Evolutionary conservation across 208 protist species (phyloP).

Genomic region (Willaertia magna): DNA sequence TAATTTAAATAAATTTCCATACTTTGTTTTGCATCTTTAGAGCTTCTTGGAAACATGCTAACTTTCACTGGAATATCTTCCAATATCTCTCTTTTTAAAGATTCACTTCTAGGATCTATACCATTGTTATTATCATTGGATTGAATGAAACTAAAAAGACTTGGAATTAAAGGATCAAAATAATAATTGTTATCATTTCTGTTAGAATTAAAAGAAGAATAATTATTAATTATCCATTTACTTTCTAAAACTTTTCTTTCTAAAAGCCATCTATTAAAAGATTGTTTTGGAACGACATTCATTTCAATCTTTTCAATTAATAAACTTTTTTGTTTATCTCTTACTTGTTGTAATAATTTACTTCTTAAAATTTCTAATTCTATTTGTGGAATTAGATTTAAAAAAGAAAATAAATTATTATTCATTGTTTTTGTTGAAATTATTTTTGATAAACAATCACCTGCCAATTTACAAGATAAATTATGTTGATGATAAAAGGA

Average conservation of each 20-base stretch:
- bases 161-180: background rate
- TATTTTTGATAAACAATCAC: no score
- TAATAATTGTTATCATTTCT: no score
- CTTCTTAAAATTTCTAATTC: background rate
- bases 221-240: background rate
- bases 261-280: background rate
- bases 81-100: background rate
- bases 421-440: no score
- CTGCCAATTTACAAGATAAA: no score
- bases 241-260: background rate
- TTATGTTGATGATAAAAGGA: no score
- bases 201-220: no score
- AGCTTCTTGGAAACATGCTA: background rate
- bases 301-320: background rate
- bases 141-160: background rate
- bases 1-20: background rate
- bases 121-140: background rate
- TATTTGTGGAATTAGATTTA: background rate
- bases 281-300: background rate
- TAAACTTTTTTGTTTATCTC: background rate
- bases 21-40: background rate
- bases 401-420: background rate
- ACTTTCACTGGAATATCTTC: conserved; percentile 15
- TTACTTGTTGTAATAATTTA: background rate
- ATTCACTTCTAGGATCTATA: background rate